Conservation (phyloP, 2,329 filamentous ascomycete species). For the Coniochaeta sp. region DNA sequence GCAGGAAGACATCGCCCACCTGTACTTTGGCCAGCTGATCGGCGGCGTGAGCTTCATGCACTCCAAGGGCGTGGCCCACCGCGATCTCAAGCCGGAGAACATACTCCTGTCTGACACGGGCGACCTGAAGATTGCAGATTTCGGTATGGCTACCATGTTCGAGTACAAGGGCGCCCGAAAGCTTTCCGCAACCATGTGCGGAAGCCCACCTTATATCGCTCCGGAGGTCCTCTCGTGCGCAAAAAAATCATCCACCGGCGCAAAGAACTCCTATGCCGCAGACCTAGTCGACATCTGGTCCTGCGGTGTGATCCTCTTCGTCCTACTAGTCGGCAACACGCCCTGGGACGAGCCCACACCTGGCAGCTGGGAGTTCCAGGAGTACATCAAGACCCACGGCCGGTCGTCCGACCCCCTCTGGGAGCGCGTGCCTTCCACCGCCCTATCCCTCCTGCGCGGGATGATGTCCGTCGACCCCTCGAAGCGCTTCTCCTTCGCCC, state of each 20-base stretch:
- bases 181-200: constrained; percentile 81
- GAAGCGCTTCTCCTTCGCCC: constrained; percentile 75
- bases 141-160: constrained; percentile 91
- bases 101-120: constrained; percentile 80
- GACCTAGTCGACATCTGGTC: constrained; percentile 94
- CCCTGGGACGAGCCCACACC: constrained; percentile 92
- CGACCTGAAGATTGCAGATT: constrained; percentile 90
- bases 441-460: constrained; percentile 76
- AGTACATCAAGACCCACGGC: constrained; percentile 76
- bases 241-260: constrained; percentile 24
- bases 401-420: constrained; percentile 80
- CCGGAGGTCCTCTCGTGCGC: constrained; percentile 71
- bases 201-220: constrained; percentile 93
- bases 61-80: constrained; percentile 87
- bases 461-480: constrained; percentile 80
- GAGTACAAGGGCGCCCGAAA: constrained; percentile 80
- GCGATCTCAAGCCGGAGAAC: constrained; percentile 91
- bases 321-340: constrained; percentile 89
- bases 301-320: constrained; percentile 95
- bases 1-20: constrained; percentile 87
- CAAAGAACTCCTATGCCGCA: constrained; percentile 58
- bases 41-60: constrained; percentile 92
- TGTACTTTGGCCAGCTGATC: constrained; percentile 91
- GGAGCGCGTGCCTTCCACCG: constrained; percentile 65
- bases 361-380: constrained; percentile 82